Base-by-base conservation (phyloP, 108 stramenopile species). In the Discostella pseudostelligera region DNA sequence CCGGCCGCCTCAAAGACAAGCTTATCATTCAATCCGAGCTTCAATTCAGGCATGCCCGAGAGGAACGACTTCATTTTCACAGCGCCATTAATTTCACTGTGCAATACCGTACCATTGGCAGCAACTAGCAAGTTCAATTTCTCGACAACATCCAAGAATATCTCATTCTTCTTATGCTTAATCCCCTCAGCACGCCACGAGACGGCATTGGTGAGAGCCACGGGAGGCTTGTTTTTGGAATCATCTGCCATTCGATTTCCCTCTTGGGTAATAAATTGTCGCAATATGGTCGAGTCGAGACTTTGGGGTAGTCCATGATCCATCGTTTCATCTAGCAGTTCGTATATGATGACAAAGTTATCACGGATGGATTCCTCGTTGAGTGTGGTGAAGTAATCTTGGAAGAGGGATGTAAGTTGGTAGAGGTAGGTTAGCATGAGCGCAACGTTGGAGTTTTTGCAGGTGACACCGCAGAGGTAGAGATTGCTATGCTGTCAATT, bases 131-230 rank as follows among this genome's bases (percentile, higher is more conserved):
- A 77, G 72, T 98, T 97, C 24, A 99, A 85, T 62, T 97, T 97
- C 67, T 99, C 99, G n/a, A 98, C 95, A 46, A 99, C 99, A 67
- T 99, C 99, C 57, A 99, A 76, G 82, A 98, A 99, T 53, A 99
- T 97, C 81, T 99, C 99, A 66, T 99, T 98, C 90, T 98, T 98
- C 59, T 96, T 95, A 76, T 99, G 97, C 69, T 95, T 95, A 69
- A 99, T 99, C 39, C 99, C 99, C 79, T 99, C 99, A 17, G 95
- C 85, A 35, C 99, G 81, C 99, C 99, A 99, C 13, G 87, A 90
- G 4, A 99, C 99, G 25, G 97, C 96, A 74, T 99, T 99, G 28
- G 98, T 99, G 32, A 97, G 67, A 13, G 98, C 97, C 7, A 96
- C 94, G 8, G 98, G 98, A 9, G 98, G 97, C 53, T 94, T 88